phyloP scores from a whole-genome alignment of 2,329 filamentous ascomycete species.

The Aspergillus glaucus region DNA sequence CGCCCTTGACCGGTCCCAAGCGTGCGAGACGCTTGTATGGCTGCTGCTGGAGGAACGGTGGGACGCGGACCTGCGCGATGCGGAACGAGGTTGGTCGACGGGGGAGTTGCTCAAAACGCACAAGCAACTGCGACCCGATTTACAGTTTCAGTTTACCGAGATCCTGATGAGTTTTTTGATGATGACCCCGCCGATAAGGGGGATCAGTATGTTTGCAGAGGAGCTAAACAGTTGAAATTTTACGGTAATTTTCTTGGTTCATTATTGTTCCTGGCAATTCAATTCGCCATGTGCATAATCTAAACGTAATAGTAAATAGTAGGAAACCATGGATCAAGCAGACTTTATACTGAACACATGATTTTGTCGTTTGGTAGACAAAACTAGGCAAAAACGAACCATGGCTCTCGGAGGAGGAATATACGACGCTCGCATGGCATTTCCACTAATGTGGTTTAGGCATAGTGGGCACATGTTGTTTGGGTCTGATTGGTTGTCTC shows the following conservation, averaged over 20 bases:
- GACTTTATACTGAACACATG: too few species aligned
- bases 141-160: slow-evolving; percentile 37
- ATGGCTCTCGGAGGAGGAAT: too few species aligned
- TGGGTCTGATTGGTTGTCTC: too few species aligned
- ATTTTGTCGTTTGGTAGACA: too few species aligned
- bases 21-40: slow-evolving; percentile 36
- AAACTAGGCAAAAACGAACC: too few species aligned
- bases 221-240: slow-evolving; percentile 14
- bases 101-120: slow-evolving; percentile 31
- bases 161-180: slow-evolving; percentile 33
- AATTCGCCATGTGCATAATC: too few species aligned
- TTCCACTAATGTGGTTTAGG: too few species aligned
- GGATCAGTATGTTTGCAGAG: slow-evolving; percentile 28
- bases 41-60: slow-evolving; percentile 33
- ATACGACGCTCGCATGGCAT: too few species aligned
- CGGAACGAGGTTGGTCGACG: slow-evolving; percentile 32
- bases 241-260: background rate
- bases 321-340: too few species aligned
- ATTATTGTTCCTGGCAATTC: background rate
- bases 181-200: slow-evolving; percentile 24
- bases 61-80: slow-evolving; percentile 29
- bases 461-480: too few species aligned
- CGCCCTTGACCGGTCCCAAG: slow-evolving; percentile 27
- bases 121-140: slow-evolving; percentile 28
- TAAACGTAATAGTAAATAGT: too few species aligned